phyloP scores from a whole-genome alignment of 352 stramenopile genomes.

The Thraustotheca clavata region DNA sequence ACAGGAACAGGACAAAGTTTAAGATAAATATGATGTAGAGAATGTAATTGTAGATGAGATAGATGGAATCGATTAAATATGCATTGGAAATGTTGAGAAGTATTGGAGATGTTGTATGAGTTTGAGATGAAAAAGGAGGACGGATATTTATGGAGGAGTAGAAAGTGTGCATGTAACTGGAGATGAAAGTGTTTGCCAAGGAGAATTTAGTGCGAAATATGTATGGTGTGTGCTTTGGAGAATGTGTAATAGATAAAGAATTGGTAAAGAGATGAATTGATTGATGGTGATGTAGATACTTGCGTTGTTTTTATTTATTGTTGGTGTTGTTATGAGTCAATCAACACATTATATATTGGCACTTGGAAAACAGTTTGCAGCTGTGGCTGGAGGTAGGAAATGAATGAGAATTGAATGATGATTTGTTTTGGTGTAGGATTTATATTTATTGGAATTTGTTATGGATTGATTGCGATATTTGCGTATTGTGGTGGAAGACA shows the following conservation, averaged over 20 bases:
- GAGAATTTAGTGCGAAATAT: not conserved
- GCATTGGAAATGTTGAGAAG: too few species aligned
- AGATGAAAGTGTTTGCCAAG: slow-evolving; percentile 1
- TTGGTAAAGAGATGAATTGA: too few species aligned
- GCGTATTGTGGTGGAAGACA: slow-evolving; percentile 10
- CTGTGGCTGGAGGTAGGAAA: slow-evolving; percentile 4
- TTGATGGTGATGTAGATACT: not conserved
- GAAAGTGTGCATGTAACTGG: not conserved
- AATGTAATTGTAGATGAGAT: too few species aligned
- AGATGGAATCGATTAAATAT: too few species aligned
- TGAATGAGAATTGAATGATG: not conserved
- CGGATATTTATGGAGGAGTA: not conserved
- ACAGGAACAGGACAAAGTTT: too few species aligned
- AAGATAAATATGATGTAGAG: too few species aligned
- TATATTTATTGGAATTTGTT: slow-evolving; percentile 6
- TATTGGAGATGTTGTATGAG: too few species aligned
- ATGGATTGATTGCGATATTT: not conserved
- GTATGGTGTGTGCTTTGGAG: not conserved
- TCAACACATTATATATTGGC: slow-evolving; percentile 13
- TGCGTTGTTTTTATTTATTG: not conserved
- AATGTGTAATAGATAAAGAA: too few species aligned
- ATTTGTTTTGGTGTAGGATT: not conserved
- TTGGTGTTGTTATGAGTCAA: not conserved
- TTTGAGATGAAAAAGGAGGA: not conserved
- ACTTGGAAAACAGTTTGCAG: not conserved